Conservation (phyloP, 2,329 filamentous ascomycete species). For the Cercospora sp. region DNA sequence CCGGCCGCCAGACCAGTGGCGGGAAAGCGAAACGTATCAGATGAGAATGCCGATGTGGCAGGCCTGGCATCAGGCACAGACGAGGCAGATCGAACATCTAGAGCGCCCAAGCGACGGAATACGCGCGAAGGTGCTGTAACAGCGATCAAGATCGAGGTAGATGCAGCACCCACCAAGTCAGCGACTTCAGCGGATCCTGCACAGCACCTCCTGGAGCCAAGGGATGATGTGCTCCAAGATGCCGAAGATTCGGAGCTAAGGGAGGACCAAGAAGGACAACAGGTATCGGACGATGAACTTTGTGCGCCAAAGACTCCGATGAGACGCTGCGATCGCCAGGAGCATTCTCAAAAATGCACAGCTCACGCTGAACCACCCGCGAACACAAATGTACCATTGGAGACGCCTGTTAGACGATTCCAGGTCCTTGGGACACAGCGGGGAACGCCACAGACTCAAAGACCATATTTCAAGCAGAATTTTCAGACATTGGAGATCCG, state of each 20-base stretch:
- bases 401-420: slow-evolving; percentile 29
- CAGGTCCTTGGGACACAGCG: slow-evolving; percentile 23
- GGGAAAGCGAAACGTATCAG: slow-evolving; percentile 31
- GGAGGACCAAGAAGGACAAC: slow-evolving; percentile 18
- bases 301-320: slow-evolving; percentile 38
- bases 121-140: background rate
- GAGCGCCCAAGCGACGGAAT: background rate
- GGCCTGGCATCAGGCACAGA: background rate
- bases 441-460: slow-evolving; percentile 34
- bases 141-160: background rate
- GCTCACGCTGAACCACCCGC: slow-evolving; percentile 17
- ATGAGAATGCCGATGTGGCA: slow-evolving; percentile 35
- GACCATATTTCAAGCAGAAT: slow-evolving; percentile 26
- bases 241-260: slow-evolving; percentile 10
- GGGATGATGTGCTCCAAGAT: background rate
- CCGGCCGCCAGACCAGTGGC: slow-evolving; percentile 16
- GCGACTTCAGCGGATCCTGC: slow-evolving; percentile 30
- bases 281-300: slow-evolving; percentile 37
- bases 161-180: slow-evolving; percentile 25
- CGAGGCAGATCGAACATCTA: background rate
- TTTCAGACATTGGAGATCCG: slow-evolving; percentile 23
- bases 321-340: slow-evolving; percentile 31
- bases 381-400: slow-evolving; percentile 19
- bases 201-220: slow-evolving; percentile 10
- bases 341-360: slow-evolving; percentile 23